phyloP scores from a whole-genome alignment of 78 protist genomes.

The Polysphondylium violaceum region DNA sequence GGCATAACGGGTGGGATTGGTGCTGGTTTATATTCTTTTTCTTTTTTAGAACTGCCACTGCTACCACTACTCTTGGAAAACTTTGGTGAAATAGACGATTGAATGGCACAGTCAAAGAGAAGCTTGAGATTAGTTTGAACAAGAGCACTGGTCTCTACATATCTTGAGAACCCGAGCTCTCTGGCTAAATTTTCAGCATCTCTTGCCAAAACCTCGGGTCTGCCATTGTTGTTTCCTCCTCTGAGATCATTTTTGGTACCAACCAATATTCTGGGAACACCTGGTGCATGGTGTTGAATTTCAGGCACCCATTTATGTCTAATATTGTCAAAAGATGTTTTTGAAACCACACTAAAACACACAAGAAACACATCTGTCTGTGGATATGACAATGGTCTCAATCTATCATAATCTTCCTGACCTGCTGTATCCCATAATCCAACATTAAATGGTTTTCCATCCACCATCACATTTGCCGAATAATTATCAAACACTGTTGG shows the following conservation, averaged over 20 bases:
- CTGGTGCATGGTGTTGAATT: slow-evolving; percentile 73
- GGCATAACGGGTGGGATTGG: slow-evolving; percentile 88
- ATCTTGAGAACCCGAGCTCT: slow-evolving; percentile 35
- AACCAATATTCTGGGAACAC: slow-evolving; percentile 68
- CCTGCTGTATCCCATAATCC: slow-evolving; percentile 81
- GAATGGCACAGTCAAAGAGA: slow-evolving; percentile 60
- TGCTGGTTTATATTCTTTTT: background rate
- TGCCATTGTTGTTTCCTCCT: background rate
- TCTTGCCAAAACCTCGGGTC: slow-evolving; percentile 35
- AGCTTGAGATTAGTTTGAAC: slow-evolving; percentile 8
- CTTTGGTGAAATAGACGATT: background rate
- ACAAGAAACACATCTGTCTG: slow-evolving; percentile 79
- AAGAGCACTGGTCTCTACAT: slow-evolving; percentile 55
- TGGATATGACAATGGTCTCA: slow-evolving; percentile 84
- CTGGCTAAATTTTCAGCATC: slow-evolving; percentile 62
- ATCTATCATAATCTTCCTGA: slow-evolving; percentile 85
- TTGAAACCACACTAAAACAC: slow-evolving; percentile 58
- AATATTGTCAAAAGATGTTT: slow-evolving; percentile 67
- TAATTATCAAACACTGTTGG: slow-evolving; percentile 88
- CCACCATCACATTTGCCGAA: slow-evolving; percentile 82
- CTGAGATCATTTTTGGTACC: slow-evolving; percentile 80
- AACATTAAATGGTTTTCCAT: slow-evolving; percentile 78
- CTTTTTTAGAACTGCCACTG: background rate
- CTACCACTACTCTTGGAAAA: background rate
- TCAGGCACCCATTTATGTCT: slow-evolving; percentile 73